Conservation (phyloP, 352 stramenopile genomes). For the Globisporangium okanoganense region DNA sequence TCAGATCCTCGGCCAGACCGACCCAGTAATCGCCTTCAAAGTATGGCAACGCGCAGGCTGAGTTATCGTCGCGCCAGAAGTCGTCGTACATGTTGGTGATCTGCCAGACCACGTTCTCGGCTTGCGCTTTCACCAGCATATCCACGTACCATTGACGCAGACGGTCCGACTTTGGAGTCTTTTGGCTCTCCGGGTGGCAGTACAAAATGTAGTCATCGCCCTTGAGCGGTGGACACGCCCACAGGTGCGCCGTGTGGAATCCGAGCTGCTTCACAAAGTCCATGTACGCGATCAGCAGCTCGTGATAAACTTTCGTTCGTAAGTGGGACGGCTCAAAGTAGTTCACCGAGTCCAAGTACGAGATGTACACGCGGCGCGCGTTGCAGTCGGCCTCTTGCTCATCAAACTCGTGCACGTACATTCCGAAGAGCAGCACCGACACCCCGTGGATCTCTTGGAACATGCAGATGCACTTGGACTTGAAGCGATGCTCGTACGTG, state of each 20-base stretch:
- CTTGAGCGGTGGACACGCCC: conserved; percentile 98
- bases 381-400: conserved; percentile 96
- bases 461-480: conserved; percentile 98
- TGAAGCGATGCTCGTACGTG: conserved; percentile 87
- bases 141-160: conserved; percentile 95
- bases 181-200: conserved; percentile 98
- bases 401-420: conserved; percentile 99
- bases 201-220: conserved; percentile 99
- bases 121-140: conserved; percentile 85
- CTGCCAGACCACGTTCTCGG: conserved; percentile 90
- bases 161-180: conserved; percentile 98
- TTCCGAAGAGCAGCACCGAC: conserved; percentile 98
- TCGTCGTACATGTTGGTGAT: conserved; percentile 97
- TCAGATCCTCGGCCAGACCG: conserved; percentile 82
- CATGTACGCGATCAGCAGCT: conserved; percentile 98
- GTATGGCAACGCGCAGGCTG: conserved; percentile 81
- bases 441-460: conserved; percentile 99
- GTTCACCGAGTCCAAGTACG: conserved; percentile 99
- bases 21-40: conserved; percentile 90
- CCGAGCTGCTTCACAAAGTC: conserved; percentile 97
- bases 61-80: conserved; percentile 89
- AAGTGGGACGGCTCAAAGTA: conserved; percentile 97
- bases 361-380: conserved; percentile 95
- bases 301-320: conserved; percentile 98
- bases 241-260: conserved; percentile 98